A percentile compares a stretch with the other conserved stretches of the same genome.
Evolutionary conservation across 257 asterid species (phyloP).

Genomic region (Mitragyna speciosa): DNA sequence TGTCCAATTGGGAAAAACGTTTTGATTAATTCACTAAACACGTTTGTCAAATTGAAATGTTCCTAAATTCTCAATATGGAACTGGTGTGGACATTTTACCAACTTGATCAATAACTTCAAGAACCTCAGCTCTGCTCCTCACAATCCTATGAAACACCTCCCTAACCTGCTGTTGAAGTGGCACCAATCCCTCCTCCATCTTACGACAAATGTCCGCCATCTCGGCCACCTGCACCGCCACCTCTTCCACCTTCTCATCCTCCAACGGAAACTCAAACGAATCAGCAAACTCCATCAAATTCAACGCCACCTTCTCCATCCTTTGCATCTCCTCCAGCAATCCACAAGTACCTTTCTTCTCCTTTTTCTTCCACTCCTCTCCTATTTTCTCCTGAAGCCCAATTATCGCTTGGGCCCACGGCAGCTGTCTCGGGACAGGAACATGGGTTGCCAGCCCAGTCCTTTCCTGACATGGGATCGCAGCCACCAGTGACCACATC

Average conservation of each 20-base stretch:
- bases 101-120: constrained; percentile 76
- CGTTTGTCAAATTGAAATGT: not conserved
- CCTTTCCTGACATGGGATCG: constrained; percentile 84
- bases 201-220: constrained; percentile 62
- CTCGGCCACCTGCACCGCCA: constrained; percentile 61
- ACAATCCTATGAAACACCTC: constrained; percentile 95
- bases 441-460: constrained; percentile 57
- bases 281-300: constrained; percentile 58
- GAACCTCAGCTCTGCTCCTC: constrained; percentile 77
- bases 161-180: constrained; percentile 68
- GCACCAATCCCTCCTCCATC: constrained; percentile 84
- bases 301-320: constrained; percentile 70
- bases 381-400: constrained; percentile 73
- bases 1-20: not conserved
- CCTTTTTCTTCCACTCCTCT: constrained; percentile 90
- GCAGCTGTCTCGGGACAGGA: constrained; percentile 48
- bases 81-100: constrained; percentile 58
- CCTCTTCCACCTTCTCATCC: constrained; percentile 62
- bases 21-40: not conserved
- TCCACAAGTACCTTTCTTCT: constrained; percentile 70
- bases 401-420: constrained; percentile 67
- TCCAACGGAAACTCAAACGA: constrained; percentile 63
- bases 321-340: constrained; percentile 71
- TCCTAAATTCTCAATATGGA: constrained; percentile 49
- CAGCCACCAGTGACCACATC: constrained; percentile 88